phyloP scores from a whole-genome alignment of 345 rosid genomes.

The Citropsis articulata region DNA sequence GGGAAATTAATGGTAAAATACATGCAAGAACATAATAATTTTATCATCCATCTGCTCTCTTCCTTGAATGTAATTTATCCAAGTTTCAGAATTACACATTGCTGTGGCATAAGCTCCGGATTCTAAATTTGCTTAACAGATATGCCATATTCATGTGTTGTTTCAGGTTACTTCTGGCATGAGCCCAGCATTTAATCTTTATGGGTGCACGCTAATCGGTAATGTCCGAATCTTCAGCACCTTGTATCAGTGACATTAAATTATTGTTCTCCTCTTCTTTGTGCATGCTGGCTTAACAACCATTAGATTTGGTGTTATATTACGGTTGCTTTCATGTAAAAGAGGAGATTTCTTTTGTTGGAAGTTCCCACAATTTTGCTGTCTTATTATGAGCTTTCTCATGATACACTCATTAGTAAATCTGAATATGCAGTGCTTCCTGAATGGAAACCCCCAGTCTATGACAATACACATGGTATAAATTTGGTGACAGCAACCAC shows the following conservation, averaged over 20 bases:
- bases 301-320: conserved; percentile 1
- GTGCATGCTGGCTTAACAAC: conserved; percentile 9
- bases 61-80: background rate
- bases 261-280: background rate
- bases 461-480: conserved; percentile 78
- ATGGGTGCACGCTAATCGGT: conserved; percentile 91
- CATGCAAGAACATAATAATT: background rate
- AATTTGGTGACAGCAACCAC: conserved; percentile 88
- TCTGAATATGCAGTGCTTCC: conserved; percentile 64
- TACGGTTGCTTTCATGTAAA: background rate
- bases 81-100: background rate
- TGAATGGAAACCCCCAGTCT: conserved; percentile 97
- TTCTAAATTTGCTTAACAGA: background rate
- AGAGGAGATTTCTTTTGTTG: too few species aligned
- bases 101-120: background rate
- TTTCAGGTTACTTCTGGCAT: conserved; percentile 89
- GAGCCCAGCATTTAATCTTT: conserved; percentile 89
- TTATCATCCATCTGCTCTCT: background rate
- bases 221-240: conserved; percentile 22
- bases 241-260: background rate
- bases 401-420: conserved; percentile 3
- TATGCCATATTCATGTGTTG: background rate
- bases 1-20: background rate
- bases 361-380: background rate
- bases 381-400: background rate